Evolutionary conservation across 2,329 filamentous ascomycete species (phyloP).

Genomic region (Sporothrix curviconia): DNA sequence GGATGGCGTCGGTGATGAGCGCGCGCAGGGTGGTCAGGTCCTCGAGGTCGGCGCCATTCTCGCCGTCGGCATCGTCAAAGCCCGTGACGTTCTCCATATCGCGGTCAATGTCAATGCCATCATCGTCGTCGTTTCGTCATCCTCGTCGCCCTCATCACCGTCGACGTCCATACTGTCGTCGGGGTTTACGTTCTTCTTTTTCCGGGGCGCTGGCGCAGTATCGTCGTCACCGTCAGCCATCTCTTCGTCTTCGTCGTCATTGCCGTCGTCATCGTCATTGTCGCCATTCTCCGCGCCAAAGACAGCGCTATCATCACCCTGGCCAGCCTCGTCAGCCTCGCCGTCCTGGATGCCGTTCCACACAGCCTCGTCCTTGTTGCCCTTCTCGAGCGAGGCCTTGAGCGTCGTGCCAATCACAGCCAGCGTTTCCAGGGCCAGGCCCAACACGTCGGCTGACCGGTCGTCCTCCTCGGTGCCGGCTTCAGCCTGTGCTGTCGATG

Average conservation of each 20-base stretch:
- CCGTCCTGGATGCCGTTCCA: slow-evolving; percentile 26
- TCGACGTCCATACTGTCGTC: slow-evolving; percentile 31
- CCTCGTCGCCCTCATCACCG: not conserved
- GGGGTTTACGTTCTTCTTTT: slow-evolving; percentile 24
- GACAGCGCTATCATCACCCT: slow-evolving; percentile 26
- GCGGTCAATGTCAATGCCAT: slow-evolving; percentile 24
- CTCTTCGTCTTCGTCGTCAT: slow-evolving; percentile 45
- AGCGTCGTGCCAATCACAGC: slow-evolving; percentile 58
- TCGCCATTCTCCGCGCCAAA: slow-evolving; percentile 32
- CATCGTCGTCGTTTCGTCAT: slow-evolving; percentile 26
- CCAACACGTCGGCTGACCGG: slow-evolving; percentile 36
- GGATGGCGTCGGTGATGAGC: slow-evolving; percentile 39
- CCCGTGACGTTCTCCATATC: slow-evolving; percentile 61
- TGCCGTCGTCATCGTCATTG: slow-evolving; percentile 27
- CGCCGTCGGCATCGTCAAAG: slow-evolving; percentile 33
- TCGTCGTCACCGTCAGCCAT: slow-evolving; percentile 45
- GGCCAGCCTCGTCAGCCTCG: slow-evolving; percentile 31
- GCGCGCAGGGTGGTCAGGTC: slow-evolving; percentile 49
- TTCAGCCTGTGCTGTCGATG: too few species aligned
- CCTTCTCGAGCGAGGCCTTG: slow-evolving; percentile 44
- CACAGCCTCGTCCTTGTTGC: slow-evolving; percentile 33
- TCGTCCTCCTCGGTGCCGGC: not conserved
- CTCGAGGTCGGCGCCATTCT: slow-evolving; percentile 39
- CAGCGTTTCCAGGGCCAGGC: slow-evolving; percentile 54
- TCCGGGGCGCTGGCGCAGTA: slow-evolving; percentile 27